A percentile compares a stretch with the other conserved stretches of the same genome.
Evolutionary conservation across 2,329 filamentous ascomycete species (phyloP).

Genomic region (Colletotrichum agaves): DNA sequence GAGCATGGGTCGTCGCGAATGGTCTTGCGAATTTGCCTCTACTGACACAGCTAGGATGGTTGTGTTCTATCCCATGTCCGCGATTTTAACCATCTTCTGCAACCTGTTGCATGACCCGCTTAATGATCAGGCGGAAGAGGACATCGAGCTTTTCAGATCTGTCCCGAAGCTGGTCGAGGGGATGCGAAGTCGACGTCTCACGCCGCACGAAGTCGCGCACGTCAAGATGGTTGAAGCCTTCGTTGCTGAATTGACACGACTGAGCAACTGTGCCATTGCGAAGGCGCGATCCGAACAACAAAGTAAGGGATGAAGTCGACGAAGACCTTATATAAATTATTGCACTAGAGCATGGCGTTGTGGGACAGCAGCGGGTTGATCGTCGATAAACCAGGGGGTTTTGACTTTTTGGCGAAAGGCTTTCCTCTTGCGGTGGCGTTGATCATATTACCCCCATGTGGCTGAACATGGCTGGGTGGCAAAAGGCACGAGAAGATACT

Average conservation of each 20-base stretch:
- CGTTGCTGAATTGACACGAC: slow-evolving; percentile 54
- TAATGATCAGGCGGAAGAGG: slow-evolving; percentile 53
- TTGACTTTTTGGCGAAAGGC: background rate
- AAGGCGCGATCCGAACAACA: slow-evolving; percentile 17
- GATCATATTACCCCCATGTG: too few relatives aligned
- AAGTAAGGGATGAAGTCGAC: background rate
- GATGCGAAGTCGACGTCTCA: slow-evolving; percentile 45
- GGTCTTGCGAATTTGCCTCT: background rate
- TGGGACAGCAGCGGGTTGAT: background rate
- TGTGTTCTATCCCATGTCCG: slow-evolving; percentile 66
- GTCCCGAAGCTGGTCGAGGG: slow-evolving; percentile 56
- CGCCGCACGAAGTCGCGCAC: slow-evolving; percentile 51
- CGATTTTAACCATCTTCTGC: slow-evolving; percentile 64
- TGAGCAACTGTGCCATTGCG: slow-evolving; percentile 54
- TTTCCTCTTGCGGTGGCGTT: background rate
- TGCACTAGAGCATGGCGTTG: background rate
- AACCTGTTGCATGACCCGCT: slow-evolving; percentile 62
- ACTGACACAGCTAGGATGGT: slow-evolving; percentile 54
- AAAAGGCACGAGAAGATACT: too few relatives aligned
- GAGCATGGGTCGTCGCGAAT: slow-evolving; percentile 35
- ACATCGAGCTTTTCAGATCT: slow-evolving; percentile 57
- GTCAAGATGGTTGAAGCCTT: slow-evolving; percentile 55
- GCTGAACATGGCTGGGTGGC: too few relatives aligned
- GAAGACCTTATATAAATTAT: background rate
- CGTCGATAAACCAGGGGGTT: background rate